Evolutionary conservation across 2,329 filamentous ascomycete genomes (phyloP).

Genomic region (Ascochyta lentis): DNA sequence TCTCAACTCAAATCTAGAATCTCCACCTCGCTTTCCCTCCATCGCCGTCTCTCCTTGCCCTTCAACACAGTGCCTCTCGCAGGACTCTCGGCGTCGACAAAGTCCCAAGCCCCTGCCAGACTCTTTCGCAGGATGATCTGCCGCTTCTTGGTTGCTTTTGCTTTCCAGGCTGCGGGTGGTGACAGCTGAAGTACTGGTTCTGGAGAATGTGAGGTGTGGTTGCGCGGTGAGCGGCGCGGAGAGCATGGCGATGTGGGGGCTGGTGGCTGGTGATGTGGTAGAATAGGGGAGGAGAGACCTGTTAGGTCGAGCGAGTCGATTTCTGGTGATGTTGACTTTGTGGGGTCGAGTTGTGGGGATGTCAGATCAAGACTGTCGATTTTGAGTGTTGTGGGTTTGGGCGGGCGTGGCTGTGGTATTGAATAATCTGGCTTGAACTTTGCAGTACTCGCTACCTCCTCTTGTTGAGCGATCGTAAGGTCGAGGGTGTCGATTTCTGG

Average conservation of each 20-base stretch:
- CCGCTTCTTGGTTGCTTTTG: constrained; percentile 38
- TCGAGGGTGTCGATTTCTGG: constrained; percentile 33
- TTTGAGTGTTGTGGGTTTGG: constrained; percentile 17
- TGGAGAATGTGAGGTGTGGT: constrained; percentile 18
- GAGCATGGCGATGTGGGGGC: constrained; percentile 1
- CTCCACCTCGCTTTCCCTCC: constrained; percentile 48
- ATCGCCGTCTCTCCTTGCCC: constrained; percentile 38
- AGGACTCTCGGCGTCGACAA: constrained; percentile 35
- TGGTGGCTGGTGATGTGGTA: constrained; percentile 5
- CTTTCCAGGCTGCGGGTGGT: constrained; percentile 40
- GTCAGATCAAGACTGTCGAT: constrained; percentile 39
- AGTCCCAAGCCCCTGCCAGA: constrained; percentile 42
- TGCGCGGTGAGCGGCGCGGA: constrained; percentile 33
- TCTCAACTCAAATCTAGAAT: constrained; percentile 42
- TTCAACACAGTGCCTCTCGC: constrained; percentile 19
- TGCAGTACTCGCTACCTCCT: background rate
- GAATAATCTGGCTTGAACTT: background rate
- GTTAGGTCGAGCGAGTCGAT: constrained; percentile 35
- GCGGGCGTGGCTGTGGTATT: background rate
- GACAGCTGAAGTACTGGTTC: constrained; percentile 2
- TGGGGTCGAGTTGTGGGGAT: constrained; percentile 3
- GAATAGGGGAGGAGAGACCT: constrained; percentile 21
- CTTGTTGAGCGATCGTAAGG: constrained; percentile 15
- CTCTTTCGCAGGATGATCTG: constrained; percentile 42
- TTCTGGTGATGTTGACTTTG: constrained; percentile 17